Percentiles rank a stretch among this genome's conserved stretches.
phyloP scores from a whole-genome alignment of 306 rosid species.

The Urtica urens region DNA sequence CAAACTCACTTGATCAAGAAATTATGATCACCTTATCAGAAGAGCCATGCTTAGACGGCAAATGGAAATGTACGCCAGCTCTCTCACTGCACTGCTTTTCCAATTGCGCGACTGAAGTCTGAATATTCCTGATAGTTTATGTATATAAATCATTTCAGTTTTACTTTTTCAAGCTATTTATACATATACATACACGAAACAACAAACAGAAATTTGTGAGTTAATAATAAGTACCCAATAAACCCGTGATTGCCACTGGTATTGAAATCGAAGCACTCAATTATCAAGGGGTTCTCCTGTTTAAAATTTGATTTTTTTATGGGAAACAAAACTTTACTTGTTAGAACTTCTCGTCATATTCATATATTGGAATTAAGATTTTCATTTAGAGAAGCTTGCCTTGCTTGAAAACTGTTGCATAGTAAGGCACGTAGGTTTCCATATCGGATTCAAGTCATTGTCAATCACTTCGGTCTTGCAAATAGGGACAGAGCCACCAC shows the following conservation, averaged over 20 bases:
- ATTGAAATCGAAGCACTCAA: slow-evolving; percentile 93
- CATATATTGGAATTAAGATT: too few relatives aligned
- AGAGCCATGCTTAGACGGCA: slow-evolving; percentile 25
- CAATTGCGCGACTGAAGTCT: slow-evolving; percentile 55
- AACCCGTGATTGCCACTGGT: slow-evolving; percentile 58
- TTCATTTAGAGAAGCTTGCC: slow-evolving; percentile 54
- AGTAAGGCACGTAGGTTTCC: slow-evolving; percentile 58
- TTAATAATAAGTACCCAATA: slow-evolving; percentile 45
- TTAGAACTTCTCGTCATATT: too few relatives aligned
- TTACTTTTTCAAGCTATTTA: too few relatives aligned
- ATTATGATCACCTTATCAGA: slow-evolving; percentile 52
- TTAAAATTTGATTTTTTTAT: slow-evolving; percentile 3
- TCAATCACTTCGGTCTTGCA: slow-evolving; percentile 81
- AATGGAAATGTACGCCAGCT: slow-evolving; percentile 33
- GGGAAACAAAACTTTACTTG: neutral
- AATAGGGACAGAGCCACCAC: slow-evolving; percentile 63
- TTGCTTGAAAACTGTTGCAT: slow-evolving; percentile 67
- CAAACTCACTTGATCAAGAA: neutral
- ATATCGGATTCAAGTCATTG: slow-evolving; percentile 58
- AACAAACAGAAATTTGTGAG: slow-evolving; percentile 1
- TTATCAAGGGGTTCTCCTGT: slow-evolving; percentile 67
- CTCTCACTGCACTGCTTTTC: slow-evolving; percentile 43
- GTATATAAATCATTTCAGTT: neutral
- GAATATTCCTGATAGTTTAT: slow-evolving; percentile 39
- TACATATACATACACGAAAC: too few relatives aligned